Evolutionary conservation across 306 rosid species (phyloP).

Genomic region (Pterocarpus santalinus): DNA sequence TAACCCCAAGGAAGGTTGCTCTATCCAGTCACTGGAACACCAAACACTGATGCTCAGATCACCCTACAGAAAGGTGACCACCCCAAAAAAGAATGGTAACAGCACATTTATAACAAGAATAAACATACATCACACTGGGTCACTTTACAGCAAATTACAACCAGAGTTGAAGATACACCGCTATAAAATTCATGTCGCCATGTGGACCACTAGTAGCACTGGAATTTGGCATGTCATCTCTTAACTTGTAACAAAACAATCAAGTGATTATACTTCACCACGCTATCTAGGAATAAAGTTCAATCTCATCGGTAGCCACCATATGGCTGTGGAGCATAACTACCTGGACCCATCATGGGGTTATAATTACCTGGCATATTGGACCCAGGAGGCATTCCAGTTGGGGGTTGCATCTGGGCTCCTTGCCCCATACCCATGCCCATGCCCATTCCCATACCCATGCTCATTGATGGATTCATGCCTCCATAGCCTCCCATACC

Average conservation of each 20-base stretch:
- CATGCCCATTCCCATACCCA: slow-evolving; percentile 62
- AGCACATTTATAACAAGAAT: slow-evolving; percentile 46
- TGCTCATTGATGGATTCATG: slow-evolving; percentile 55
- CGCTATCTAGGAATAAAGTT: slow-evolving; percentile 37
- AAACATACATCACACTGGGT: slow-evolving; percentile 59
- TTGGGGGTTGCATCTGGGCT: slow-evolving; percentile 73
- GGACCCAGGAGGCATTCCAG: slow-evolving; percentile 67
- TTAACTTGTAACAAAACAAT: slow-evolving; percentile 46
- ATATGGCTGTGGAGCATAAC: slow-evolving; percentile 79
- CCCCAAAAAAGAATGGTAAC: slow-evolving; percentile 44
- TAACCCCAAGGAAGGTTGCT: slow-evolving; percentile 55
- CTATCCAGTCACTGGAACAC: slow-evolving; percentile 49
- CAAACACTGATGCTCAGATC: slow-evolving; percentile 43
- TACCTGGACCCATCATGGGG: slow-evolving; percentile 82
- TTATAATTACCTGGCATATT: slow-evolving; percentile 76
- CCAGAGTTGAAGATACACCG: slow-evolving; percentile 48
- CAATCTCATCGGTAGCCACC: slow-evolving; percentile 77
- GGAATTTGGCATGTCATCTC: slow-evolving; percentile 44
- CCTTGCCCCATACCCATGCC: slow-evolving; percentile 88
- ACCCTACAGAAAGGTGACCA: slow-evolving; percentile 60
- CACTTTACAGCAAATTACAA: slow-evolving; percentile 55
- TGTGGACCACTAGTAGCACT: slow-evolving; percentile 42
- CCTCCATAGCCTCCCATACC: slow-evolving; percentile 61
- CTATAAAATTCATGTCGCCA: slow-evolving; percentile 51
- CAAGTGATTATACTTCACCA: slow-evolving; percentile 35